Evolutionary conservation across 2,329 filamentous ascomycete genomes (phyloP).

Genomic region (Alternaria viburni): DNA sequence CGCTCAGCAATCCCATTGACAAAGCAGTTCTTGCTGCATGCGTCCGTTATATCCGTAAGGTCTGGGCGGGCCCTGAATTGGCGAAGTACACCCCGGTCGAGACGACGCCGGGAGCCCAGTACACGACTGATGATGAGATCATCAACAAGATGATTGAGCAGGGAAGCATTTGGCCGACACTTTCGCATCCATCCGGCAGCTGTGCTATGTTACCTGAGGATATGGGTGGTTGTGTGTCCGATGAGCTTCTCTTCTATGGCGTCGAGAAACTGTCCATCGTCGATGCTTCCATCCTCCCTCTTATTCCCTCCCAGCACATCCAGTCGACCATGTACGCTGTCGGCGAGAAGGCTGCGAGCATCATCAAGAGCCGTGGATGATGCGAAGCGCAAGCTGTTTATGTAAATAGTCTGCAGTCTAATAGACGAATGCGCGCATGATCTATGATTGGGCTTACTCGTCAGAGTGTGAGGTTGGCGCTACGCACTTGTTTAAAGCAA

Average conservation of each 20-base stretch:
- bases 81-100: conserved; percentile 28
- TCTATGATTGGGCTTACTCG: not conserved
- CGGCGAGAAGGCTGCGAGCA: conserved; percentile 42
- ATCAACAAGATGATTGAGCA: conserved; percentile 24
- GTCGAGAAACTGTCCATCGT: conserved; percentile 35
- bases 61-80: conserved; percentile 38
- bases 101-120: conserved; percentile 34
- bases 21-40: conserved; percentile 42
- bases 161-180: conserved; percentile 26
- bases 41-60: conserved; percentile 43
- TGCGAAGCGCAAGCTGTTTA: not conserved
- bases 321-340: conserved; percentile 44
- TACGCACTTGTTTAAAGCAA: not conserved
- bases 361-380: conserved; percentile 34
- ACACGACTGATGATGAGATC: conserved; percentile 34
- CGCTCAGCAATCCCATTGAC: conserved; percentile 40
- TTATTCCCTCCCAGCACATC: conserved; percentile 41
- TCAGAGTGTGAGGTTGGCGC: not conserved
- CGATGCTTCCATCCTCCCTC: conserved; percentile 42
- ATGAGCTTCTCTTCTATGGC: conserved; percentile 39
- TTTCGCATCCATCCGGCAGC: conserved; percentile 35
- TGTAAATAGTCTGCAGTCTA: not conserved
- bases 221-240: conserved; percentile 37
- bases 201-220: conserved; percentile 45
- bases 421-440: not conserved